Evolutionary conservation across 2,329 filamentous ascomycete species (phyloP).

Genomic region (Cercospora janseana): DNA sequence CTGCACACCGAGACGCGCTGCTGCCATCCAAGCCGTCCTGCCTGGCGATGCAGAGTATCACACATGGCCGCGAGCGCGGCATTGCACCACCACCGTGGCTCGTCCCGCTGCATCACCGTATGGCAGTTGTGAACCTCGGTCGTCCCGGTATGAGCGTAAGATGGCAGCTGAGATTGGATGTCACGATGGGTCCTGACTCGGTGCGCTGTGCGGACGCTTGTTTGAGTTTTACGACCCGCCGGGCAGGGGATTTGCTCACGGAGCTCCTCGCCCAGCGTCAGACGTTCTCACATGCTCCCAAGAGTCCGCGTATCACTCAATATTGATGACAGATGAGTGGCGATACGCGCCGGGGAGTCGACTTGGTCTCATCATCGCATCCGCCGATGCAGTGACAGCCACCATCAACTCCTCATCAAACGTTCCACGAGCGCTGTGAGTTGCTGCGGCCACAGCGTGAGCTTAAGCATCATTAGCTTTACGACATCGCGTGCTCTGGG

Average conservation of each 20-base stretch:
- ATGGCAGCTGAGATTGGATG: conserved; percentile 2
- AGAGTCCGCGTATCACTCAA: neutral
- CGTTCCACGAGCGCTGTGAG: neutral
- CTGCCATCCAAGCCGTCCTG: conserved; percentile 1
- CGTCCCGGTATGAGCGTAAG: conserved; percentile 2
- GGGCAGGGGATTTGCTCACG: conserved; percentile 9
- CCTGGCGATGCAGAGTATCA: conserved; percentile 4
- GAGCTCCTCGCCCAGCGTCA: neutral
- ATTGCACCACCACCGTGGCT: neutral
- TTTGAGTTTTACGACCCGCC: conserved; percentile 9
- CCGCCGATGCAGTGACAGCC: conserved; percentile 9
- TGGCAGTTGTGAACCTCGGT: neutral
- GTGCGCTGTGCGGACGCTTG: conserved; percentile 4
- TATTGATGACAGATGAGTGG: conserved; percentile 1
- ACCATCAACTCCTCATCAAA: conserved; percentile 15
- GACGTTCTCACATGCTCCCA: neutral
- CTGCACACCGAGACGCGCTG: conserved; percentile 10
- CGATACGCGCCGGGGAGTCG: neutral
- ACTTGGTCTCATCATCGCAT: conserved; percentile 3
- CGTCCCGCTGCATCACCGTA: neutral
- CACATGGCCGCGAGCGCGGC: neutral
- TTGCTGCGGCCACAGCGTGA: conserved; percentile 12
- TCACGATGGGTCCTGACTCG: conserved; percentile 3
- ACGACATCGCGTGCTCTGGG: conserved; percentile 14
- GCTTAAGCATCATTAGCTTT: conserved; percentile 15